A percentile compares a stretch with the other conserved stretches of the same genome.
These are phyloP conservation scores for Aspergillus awamori DNA, from an alignment of 2,329 filamentous ascomycete genomes.

Conservation along the genomic window DNA sequence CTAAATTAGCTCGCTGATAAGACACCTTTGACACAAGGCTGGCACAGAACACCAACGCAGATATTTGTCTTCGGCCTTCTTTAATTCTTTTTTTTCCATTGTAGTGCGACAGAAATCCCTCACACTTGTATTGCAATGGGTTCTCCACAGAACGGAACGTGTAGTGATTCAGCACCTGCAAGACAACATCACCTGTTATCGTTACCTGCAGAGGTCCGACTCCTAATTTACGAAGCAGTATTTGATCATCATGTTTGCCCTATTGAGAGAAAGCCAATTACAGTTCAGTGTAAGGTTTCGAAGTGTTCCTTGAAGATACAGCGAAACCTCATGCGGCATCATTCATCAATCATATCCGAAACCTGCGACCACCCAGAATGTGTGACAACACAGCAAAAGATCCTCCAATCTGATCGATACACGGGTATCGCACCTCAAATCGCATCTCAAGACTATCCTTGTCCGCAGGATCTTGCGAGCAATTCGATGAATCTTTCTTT, in stretches of 20 bases:
- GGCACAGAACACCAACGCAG: too few relatives aligned
- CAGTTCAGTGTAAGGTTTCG: background rate
- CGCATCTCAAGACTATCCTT: background rate
- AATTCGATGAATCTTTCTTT: background rate
- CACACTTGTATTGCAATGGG: too few relatives aligned
- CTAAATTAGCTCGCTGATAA: too few relatives aligned
- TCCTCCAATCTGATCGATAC: background rate
- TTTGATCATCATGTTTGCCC: background rate
- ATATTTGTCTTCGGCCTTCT: too few relatives aligned
- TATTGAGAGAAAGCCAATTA: background rate
- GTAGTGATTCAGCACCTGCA: too few relatives aligned
- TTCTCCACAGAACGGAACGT: too few relatives aligned
- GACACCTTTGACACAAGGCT: too few relatives aligned
- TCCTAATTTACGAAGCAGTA: background rate
- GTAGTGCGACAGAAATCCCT: too few relatives aligned
- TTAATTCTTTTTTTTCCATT: too few relatives aligned
- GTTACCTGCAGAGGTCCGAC: background rate
- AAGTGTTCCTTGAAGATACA: background rate
- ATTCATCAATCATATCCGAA: background rate
- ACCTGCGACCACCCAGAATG: background rate
- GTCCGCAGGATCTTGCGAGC: background rate
- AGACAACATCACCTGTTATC: background rate
- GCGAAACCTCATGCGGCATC: background rate
- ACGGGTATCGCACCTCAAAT: background rate
- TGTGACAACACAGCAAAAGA: background rate